These are phyloP conservation scores for Balamuthia mandrillaris DNA, from an alignment of 208 protist species.

Conservation along the genomic window DNA sequence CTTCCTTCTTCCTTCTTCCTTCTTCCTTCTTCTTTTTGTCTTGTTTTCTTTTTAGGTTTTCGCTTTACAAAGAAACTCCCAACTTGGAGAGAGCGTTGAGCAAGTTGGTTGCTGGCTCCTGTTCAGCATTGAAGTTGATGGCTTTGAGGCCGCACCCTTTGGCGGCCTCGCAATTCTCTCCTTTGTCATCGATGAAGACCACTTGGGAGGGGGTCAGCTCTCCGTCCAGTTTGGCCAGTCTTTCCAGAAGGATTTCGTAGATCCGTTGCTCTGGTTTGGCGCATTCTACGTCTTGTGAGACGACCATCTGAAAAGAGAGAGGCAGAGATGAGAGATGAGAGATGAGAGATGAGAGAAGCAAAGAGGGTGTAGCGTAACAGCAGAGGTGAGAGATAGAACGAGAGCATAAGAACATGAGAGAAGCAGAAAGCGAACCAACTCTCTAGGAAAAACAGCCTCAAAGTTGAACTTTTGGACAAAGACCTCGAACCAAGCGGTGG, in stretches of 20 bases:
- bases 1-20: not conserved
- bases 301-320: constrained; percentile 3
- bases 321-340: not conserved
- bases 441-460: constrained; percentile 7
- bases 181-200: constrained; percentile 29
- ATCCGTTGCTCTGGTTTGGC: not conserved
- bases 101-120: not conserved
- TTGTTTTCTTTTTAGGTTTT: not conserved
- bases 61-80: too few relatives aligned
- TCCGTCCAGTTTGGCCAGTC: not conserved
- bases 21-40: not conserved
- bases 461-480: constrained; percentile 12
- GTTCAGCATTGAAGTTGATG: constrained; percentile 5
- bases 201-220: not conserved
- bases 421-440: not conserved
- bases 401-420: not conserved
- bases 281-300: not conserved
- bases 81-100: constrained; percentile 4
- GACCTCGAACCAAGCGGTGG: not conserved
- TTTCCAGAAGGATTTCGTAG: not conserved
- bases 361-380: too few relatives aligned
- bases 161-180: constrained; percentile 6
- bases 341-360: not conserved
- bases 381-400: not conserved
- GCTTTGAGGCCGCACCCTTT: not conserved